A percentile compares a stretch with the other conserved stretches of the same genome.
Evolutionary conservation across 495 filamentous ascomycete species (phyloP).

Genomic region (Aspergillus sparsus): DNA sequence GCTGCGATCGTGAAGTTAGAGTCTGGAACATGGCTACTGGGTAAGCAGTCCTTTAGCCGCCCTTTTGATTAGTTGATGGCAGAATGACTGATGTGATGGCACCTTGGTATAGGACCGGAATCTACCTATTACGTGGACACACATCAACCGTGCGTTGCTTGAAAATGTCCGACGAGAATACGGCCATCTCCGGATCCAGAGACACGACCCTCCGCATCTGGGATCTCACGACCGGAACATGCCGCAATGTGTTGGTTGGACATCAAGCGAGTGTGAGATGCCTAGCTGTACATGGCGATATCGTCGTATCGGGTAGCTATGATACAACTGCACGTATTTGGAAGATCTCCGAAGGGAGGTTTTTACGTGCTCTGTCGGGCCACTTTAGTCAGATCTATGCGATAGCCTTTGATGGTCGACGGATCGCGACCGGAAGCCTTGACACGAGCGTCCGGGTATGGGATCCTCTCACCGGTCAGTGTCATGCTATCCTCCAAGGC

Average conservation of each 20-base stretch:
- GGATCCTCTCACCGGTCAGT: constrained; percentile 87
- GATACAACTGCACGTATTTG: constrained; percentile 96
- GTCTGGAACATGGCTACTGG: constrained; percentile 97
- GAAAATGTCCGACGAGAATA: constrained; percentile 93
- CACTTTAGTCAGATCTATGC: constrained; percentile 99
- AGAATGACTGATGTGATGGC: not conserved
- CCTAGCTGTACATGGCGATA: constrained; percentile 91
- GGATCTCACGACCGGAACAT: constrained; percentile 85
- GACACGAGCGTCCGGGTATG: constrained; percentile 97
- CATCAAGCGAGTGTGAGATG: constrained; percentile 97
- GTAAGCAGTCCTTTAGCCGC: constrained; percentile 50
- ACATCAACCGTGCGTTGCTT: constrained; percentile 95
- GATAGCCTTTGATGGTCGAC: constrained; percentile 89
- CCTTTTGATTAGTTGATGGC: not conserved
- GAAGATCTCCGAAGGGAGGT: constrained; percentile 93
- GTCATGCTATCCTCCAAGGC: constrained; percentile 90
- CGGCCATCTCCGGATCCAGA: constrained; percentile 92
- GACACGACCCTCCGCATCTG: constrained; percentile 94
- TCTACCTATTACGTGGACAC: constrained; percentile 88
- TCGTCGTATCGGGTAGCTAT: constrained; percentile 95
- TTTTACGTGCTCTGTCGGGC: constrained; percentile 83
- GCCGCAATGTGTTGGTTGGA: constrained; percentile 87
- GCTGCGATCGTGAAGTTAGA: constrained; percentile 93
- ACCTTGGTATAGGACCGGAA: constrained; percentile 54
- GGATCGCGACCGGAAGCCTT: constrained; percentile 94